Percentiles rank a stretch among this genome's conserved stretches.
These are phyloP conservation scores for Helenozyma rhizophorensis DNA, from an alignment of 805 yeast species.

Conservation along the genomic window DNA sequence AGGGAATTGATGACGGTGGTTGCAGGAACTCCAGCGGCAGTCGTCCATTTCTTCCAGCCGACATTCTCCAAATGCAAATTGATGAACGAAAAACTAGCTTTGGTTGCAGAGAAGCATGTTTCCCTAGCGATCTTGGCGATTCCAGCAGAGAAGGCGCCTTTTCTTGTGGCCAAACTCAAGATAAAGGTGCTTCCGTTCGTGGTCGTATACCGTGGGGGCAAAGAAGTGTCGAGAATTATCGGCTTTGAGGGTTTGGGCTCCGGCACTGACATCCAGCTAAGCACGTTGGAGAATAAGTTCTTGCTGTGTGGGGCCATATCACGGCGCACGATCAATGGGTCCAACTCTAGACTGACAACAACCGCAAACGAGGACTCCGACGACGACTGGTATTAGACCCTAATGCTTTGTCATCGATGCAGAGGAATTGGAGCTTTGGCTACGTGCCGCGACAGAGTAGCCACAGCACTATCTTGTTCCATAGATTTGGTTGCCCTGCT, in stretches of 20 bases:
- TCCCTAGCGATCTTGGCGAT: constrained; percentile 50
- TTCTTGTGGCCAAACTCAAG: constrained; percentile 57
- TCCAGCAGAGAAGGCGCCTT: constrained; percentile 65
- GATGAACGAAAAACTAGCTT: constrained; percentile 45
- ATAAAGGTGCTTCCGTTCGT: constrained; percentile 72
- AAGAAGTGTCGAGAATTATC: constrained; percentile 54
- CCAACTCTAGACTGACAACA: constrained; percentile 11
- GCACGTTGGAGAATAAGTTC: constrained; percentile 41
- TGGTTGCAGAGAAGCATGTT: constrained; percentile 56
- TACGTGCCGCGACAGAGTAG: no score
- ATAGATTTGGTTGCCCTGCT: neutral
- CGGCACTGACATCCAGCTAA: constrained; percentile 43
- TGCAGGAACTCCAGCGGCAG: constrained; percentile 29
- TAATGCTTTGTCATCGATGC: no score
- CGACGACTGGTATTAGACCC: constrained; percentile 16
- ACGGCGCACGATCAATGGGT: constrained; percentile 29
- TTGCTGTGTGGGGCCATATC: constrained; percentile 23
- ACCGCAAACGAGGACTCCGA: constrained; percentile 31
- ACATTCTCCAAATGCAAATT: constrained; percentile 55
- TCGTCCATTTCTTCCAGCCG: constrained; percentile 61
- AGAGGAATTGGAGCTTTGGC: no score
- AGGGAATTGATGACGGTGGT: constrained; percentile 52
- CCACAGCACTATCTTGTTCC: neutral
- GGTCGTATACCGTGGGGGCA: constrained; percentile 54
- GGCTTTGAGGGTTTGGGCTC: constrained; percentile 66